Conservation (phyloP, 1,284 basidiomycete genomes). For the Afroboletus lepidellus region DNA sequence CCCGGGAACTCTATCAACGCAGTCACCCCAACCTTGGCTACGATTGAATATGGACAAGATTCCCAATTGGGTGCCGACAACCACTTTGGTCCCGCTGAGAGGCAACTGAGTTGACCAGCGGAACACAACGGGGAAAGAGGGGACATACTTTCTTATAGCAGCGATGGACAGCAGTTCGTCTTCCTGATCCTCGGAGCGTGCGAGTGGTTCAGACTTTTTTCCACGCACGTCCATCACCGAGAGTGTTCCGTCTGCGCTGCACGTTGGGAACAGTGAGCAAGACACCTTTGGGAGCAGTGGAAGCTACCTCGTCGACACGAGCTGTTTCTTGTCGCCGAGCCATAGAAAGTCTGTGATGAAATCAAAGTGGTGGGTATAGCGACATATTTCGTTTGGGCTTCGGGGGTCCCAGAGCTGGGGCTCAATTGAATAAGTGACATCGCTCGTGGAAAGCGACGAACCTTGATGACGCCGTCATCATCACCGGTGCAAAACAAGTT, state of each 20-base stretch:
- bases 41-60: constrained; percentile 91
- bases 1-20: constrained; percentile 92
- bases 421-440: not conserved
- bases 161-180: constrained; percentile 89
- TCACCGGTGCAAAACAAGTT: constrained; percentile 84
- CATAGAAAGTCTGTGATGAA: constrained; percentile 94
- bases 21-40: constrained; percentile 85
- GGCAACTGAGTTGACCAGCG: not conserved
- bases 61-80: constrained; percentile 89
- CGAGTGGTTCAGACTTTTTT: constrained; percentile 70
- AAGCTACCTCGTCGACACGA: constrained; percentile 80
- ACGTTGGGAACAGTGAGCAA: not conserved
- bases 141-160: constrained; percentile 71
- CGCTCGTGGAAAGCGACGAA: constrained; percentile 32
- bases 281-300: not conserved
- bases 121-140: not conserved
- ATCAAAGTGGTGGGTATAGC: constrained; percentile 89
- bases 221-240: constrained; percentile 87
- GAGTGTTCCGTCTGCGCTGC: constrained; percentile 87
- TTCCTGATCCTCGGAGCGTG: constrained; percentile 92
- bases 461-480: constrained; percentile 92
- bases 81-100: constrained; percentile 69
- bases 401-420: constrained; percentile 86
- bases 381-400: constrained; percentile 57
- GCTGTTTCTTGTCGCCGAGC: constrained; percentile 80